These are phyloP conservation scores for Podila epicladia DNA, from an alignment of 192 early-diverging fungal species.

Conservation along the genomic window DNA sequence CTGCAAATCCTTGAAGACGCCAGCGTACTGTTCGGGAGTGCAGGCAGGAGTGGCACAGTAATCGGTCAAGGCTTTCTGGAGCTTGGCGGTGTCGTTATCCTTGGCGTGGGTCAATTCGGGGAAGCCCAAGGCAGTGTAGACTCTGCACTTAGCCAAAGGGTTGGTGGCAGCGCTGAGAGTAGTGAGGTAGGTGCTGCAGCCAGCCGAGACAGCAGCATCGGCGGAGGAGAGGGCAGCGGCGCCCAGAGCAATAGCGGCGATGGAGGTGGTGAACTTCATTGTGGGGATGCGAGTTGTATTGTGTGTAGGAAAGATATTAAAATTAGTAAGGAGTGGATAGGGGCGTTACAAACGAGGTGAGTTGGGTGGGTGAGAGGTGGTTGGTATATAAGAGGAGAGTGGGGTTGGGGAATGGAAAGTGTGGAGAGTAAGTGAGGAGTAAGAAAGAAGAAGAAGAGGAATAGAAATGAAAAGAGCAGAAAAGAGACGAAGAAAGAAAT, in stretches of 20 bases:
- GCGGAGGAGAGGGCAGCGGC: constrained; percentile 11
- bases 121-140: constrained; percentile 34
- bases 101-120: constrained; percentile 14
- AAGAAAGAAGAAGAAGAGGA: no score
- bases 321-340: no score
- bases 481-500: no score
- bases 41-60: constrained; percentile 28
- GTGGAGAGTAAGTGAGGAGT: no score
- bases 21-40: constrained; percentile 27
- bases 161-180: constrained; percentile 11
- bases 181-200: constrained; percentile 12
- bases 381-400: no score
- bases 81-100: constrained; percentile 29
- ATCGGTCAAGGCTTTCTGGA: constrained; percentile 17
- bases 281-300: neutral
- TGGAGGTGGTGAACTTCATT: constrained; percentile 20
- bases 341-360: no score
- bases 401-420: no score
- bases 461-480: no score
- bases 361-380: no score
- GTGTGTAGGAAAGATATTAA: neutral
- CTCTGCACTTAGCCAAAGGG: constrained; percentile 21
- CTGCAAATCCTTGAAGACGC: constrained; percentile 31
- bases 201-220: constrained; percentile 10
- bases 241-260: constrained; percentile 9